A percentile compares a stretch with the other conserved stretches of the same genome.
Conservation (phyloP, 2,329 filamentous ascomycete species). For the Penicillium sp. region DNA sequence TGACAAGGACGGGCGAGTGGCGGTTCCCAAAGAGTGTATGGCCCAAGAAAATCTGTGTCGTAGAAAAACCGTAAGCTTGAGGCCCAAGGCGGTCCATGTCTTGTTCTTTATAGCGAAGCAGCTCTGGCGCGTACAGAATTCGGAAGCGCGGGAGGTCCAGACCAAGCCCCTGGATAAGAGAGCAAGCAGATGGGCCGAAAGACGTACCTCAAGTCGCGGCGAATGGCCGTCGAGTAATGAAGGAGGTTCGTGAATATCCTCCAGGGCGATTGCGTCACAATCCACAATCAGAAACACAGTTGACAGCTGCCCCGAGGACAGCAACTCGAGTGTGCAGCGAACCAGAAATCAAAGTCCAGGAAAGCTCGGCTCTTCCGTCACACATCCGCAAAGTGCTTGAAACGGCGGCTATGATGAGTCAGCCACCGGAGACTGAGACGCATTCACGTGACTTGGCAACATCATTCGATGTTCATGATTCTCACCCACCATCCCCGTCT, state of each 20-base stretch:
- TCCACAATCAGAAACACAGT: constrained; percentile 2
- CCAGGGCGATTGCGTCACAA: constrained; percentile 14
- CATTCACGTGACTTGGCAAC: constrained; percentile 20
- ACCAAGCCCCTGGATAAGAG: constrained; percentile 14
- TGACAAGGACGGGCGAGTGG: constrained; percentile 3
- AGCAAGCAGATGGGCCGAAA: not conserved
- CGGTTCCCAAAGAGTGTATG: no score
- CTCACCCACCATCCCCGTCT: constrained; percentile 23
- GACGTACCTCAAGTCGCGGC: no score
- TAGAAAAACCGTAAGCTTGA: constrained; percentile 7
- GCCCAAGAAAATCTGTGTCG: not conserved
- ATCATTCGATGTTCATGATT: constrained; percentile 31
- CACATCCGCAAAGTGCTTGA: constrained; percentile 7
- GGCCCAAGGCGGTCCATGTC: not conserved
- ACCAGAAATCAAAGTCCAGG: constrained; percentile 3
- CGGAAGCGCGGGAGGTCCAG: constrained; percentile 7
- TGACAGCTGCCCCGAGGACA: not conserved
- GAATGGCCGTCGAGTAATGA: not conserved
- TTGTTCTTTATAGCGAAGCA: not conserved
- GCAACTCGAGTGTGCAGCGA: not conserved
- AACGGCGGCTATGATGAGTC: constrained; percentile 12
- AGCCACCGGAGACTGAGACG: not conserved
- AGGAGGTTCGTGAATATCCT: not conserved
- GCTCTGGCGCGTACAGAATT: constrained; percentile 11
- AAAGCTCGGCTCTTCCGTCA: constrained; percentile 1